phyloP scores from a whole-genome alignment of 2,329 filamentous ascomycete genomes.

The Microdochium paspali region DNA sequence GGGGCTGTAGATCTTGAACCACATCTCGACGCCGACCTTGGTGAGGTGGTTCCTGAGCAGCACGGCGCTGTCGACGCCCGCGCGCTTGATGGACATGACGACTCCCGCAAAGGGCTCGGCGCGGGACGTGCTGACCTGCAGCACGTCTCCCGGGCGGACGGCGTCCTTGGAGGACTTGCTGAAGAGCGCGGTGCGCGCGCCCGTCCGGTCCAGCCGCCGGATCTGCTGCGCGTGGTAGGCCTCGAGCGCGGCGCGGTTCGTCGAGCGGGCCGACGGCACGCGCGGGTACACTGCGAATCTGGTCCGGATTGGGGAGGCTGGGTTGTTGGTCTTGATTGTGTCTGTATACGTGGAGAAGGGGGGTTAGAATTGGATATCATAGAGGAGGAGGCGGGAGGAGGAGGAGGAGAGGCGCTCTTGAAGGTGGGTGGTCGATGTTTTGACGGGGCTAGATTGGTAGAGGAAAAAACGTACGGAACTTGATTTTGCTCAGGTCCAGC shows the following conservation, averaged over 20 bases:
- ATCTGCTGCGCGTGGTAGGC: constrained; percentile 62
- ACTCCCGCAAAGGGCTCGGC: constrained; percentile 88
- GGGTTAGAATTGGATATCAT: too few species aligned
- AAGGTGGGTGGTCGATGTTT: constrained; percentile 4
- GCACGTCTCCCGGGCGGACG: constrained; percentile 78
- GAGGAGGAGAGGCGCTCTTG: too few species aligned
- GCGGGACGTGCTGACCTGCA: constrained; percentile 73
- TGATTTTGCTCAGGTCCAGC: constrained; percentile 2
- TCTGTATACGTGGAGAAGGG: constrained; percentile 8
- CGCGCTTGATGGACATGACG: constrained; percentile 74
- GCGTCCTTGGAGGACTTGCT: constrained; percentile 66
- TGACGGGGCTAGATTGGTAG: neutral
- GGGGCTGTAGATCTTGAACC: constrained; percentile 90
- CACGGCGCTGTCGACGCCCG: constrained; percentile 84
- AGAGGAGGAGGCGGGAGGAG: too few species aligned
- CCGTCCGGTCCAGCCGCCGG: constrained; percentile 70
- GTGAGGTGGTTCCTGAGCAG: constrained; percentile 80
- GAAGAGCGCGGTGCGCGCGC: constrained; percentile 75
- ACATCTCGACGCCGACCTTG: constrained; percentile 88
- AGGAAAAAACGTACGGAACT: constrained; percentile 10
- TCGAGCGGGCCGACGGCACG: constrained; percentile 41
- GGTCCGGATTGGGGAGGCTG: constrained; percentile 21
- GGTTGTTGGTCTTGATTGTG: constrained; percentile 18
- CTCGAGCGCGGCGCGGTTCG: constrained; percentile 58
- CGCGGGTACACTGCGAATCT: constrained; percentile 47